These are phyloP conservation scores for Argentina anserina DNA, from an alignment of 306 rosid genomes.

Conservation along the genomic window DNA sequence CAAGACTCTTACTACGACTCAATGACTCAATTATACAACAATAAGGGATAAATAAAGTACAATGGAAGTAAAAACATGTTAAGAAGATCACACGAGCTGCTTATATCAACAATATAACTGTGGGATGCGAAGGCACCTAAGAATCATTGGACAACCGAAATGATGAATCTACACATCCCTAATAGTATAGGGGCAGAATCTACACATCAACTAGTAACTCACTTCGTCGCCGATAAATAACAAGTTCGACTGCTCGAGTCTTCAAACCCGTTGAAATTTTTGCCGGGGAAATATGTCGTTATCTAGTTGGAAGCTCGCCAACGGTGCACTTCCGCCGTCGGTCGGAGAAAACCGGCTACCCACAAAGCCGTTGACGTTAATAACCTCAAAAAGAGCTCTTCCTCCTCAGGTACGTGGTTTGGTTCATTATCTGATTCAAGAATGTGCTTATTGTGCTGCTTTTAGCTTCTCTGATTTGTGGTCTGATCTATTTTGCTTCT, in stretches of 20 bases:
- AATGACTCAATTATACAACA: no score
- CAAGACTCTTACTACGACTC: no score
- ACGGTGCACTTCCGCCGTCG: slow-evolving; percentile 11
- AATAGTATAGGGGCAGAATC: neutral
- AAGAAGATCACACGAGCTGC: no score
- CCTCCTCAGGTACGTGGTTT: slow-evolving; percentile 26
- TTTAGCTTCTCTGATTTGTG: neutral
- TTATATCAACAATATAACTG: no score
- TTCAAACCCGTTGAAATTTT: slow-evolving; percentile 1
- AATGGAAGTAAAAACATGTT: no score
- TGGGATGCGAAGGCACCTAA: no score
- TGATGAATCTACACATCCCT: neutral
- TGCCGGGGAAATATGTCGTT: slow-evolving; percentile 24
- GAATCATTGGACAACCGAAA: no score
- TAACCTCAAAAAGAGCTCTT: slow-evolving; percentile 7
- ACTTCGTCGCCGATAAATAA: no score
- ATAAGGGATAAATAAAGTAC: no score
- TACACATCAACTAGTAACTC: no score
- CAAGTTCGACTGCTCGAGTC: neutral
- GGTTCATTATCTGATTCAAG: neutral
- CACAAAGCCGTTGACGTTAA: neutral
- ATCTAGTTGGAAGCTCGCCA: slow-evolving; percentile 4
- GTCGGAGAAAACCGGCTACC: slow-evolving; percentile 3
- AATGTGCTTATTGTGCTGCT: neutral
- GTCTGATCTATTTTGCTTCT: neutral